A percentile compares a stretch with the other conserved stretches of the same genome.
Evolutionary conservation across 2,329 filamentous ascomycete genomes (phyloP).

Genomic region (Xylariaceae sp.): DNA sequence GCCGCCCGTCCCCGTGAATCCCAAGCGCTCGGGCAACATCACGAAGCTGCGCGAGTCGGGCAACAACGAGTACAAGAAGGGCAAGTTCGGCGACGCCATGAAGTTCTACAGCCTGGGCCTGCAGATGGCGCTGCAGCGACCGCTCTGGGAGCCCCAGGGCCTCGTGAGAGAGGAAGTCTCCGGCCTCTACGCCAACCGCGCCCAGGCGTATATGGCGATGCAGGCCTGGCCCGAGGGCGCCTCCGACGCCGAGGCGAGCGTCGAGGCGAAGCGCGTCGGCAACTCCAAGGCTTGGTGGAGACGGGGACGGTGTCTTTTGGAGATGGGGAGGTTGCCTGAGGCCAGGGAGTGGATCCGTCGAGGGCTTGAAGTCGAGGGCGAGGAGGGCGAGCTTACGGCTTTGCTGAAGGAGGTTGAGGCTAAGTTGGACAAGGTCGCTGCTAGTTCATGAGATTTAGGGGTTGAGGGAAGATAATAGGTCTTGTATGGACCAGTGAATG

Average conservation of each 20-base stretch:
- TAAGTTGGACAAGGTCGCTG: constrained; percentile 34
- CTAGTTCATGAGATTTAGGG: background rate
- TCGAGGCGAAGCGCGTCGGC: constrained; percentile 79
- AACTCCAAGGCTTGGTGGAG: constrained; percentile 97
- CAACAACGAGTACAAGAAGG: constrained; percentile 78
- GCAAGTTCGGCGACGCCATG: constrained; percentile 68
- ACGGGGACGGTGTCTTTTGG: constrained; percentile 74
- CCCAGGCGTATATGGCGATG: constrained; percentile 83
- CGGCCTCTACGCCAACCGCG: constrained; percentile 77
- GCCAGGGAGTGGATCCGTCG: constrained; percentile 72
- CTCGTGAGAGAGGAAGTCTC: constrained; percentile 82
- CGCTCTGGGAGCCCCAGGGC: constrained; percentile 81
- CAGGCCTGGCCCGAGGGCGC: constrained; percentile 79
- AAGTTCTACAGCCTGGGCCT: constrained; percentile 82
- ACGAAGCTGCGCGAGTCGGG: constrained; percentile 86
- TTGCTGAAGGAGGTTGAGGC: constrained; percentile 61
- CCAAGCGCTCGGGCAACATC: constrained; percentile 83
- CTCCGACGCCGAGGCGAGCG: constrained; percentile 82
- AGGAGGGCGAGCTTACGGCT: constrained; percentile 59
- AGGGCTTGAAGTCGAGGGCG: constrained; percentile 79
- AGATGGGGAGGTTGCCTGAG: constrained; percentile 88
- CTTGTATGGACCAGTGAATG: background rate
- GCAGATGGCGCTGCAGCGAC: constrained; percentile 79
- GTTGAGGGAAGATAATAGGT: background rate
- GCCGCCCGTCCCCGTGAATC: constrained; percentile 85